Conservation (phyloP, 2,329 filamentous ascomycete species). For the Xylariales sp. region DNA sequence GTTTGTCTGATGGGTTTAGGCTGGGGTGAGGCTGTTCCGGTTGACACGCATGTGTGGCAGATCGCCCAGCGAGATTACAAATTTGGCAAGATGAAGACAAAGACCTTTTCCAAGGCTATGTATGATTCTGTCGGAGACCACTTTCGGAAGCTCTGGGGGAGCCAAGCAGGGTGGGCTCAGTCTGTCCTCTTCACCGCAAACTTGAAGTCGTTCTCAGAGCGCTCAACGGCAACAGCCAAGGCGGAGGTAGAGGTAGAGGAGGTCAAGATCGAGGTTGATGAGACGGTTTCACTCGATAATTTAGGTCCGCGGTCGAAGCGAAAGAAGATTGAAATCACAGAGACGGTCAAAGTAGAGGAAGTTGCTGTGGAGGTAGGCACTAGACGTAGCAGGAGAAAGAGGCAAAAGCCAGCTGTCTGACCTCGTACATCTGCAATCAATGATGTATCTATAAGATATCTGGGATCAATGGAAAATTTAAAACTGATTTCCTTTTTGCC, state of each 20-base stretch:
- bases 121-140: conserved; percentile 89
- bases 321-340: conserved; percentile 10
- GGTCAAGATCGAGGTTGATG: conserved; percentile 22
- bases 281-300: conserved; percentile 12
- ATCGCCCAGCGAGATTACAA: conserved; percentile 95
- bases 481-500: too few relatives aligned
- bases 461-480: too few relatives aligned
- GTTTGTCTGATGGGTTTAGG: conserved; percentile 94
- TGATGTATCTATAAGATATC: too few relatives aligned
- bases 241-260: conserved; percentile 14
- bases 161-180: conserved; percentile 95
- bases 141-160: conserved; percentile 85
- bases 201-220: conserved; percentile 75
- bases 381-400: too few relatives aligned
- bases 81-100: conserved; percentile 78
- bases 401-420: too few relatives aligned
- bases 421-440: too few relatives aligned
- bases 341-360: conserved; percentile 9
- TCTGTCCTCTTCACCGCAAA: conserved; percentile 95
- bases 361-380: conserved; percentile 1
- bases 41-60: conserved; percentile 98
- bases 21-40: conserved; percentile 91
- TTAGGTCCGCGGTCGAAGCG: conserved; percentile 1
- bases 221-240: conserved; percentile 36
- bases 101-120: conserved; percentile 80